A percentile compares a stretch with the other conserved stretches of the same genome.
Conservation (phyloP, 495 filamentous ascomycete species). For the Penicillium nucicola region DNA sequence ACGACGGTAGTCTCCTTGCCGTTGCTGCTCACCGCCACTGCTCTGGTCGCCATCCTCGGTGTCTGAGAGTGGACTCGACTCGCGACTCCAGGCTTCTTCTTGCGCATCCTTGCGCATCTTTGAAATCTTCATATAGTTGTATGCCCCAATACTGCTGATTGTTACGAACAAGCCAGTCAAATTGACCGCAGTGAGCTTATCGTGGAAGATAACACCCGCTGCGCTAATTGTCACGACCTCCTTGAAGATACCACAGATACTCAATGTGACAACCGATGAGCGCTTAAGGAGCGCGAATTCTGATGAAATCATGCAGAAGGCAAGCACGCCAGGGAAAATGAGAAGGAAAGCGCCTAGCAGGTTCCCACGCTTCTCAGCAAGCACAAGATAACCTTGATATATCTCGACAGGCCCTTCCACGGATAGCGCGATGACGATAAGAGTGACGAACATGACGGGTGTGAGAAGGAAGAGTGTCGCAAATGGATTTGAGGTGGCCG, state of each 20-base stretch:
- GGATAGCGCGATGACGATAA: constrained; percentile 76
- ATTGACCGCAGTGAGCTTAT: constrained; percentile 86
- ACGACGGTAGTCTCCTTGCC: constrained; percentile 26
- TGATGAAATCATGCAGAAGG: constrained; percentile 93
- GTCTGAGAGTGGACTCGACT: constrained; percentile 30
- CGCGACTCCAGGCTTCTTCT: constrained; percentile 26
- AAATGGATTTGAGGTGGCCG: constrained; percentile 95
- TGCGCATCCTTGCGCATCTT: constrained; percentile 78
- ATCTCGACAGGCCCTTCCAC: constrained; percentile 77
- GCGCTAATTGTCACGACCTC: constrained; percentile 95
- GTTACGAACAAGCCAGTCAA: constrained; percentile 84
- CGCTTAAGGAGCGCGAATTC: constrained; percentile 96
- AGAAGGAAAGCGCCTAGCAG: constrained; percentile 58
- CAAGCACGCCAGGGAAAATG: constrained; percentile 85
- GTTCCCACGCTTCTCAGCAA: constrained; percentile 65
- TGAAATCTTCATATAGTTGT: constrained; percentile 91
- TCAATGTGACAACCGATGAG: constrained; percentile 92
- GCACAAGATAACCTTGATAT: constrained; percentile 53
- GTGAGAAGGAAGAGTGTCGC: constrained; percentile 95
- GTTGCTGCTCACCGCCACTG: constrained; percentile 3
- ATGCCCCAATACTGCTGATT: constrained; percentile 77
- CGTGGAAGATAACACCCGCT: constrained; percentile 84
- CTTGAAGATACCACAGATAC: constrained; percentile 98
- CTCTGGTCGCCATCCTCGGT: constrained; percentile 27
- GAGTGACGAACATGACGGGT: constrained; percentile 88